Conservation (phyloP, 495 filamentous ascomycete species). For the Chaetomium tenue region DNA sequence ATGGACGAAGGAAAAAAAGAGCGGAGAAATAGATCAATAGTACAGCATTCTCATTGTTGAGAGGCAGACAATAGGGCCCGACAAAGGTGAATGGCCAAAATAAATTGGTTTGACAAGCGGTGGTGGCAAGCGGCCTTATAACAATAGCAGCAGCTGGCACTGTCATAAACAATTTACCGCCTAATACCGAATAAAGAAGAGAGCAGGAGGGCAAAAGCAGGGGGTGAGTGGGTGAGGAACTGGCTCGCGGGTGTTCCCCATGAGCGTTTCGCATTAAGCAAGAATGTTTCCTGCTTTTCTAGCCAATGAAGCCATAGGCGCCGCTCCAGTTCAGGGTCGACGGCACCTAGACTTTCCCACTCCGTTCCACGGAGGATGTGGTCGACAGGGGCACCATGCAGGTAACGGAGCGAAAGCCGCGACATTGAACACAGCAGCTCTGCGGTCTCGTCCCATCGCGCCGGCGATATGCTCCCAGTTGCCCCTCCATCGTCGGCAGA, state of each 20-base stretch:
- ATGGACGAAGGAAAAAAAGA: conserved; percentile 18
- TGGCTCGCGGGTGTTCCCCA: conserved; percentile 24
- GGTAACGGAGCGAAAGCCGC: conserved; percentile 13
- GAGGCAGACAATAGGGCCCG: conserved; percentile 20
- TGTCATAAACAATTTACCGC: conserved; percentile 2
- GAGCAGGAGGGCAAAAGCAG: conserved; percentile 16
- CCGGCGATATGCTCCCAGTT: conserved; percentile 1
- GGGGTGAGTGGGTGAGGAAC: conserved; percentile 25
- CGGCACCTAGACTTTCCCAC: conserved; percentile 5
- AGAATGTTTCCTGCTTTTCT: conserved; percentile 29
- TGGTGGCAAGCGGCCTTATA: conserved; percentile 21
- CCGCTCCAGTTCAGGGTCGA: conserved; percentile 25
- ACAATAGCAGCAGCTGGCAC: conserved; percentile 18
- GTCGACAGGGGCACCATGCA: conserved; percentile 16
- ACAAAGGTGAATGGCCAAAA: conserved; percentile 18
- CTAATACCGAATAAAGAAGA: conserved; percentile 11
- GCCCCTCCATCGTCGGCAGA: conserved; percentile 2
- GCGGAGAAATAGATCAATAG: conserved; percentile 25
- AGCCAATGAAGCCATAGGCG: conserved; percentile 41
- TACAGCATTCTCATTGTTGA: conserved; percentile 21
- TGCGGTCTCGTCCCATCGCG: background rate
- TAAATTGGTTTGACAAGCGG: background rate
- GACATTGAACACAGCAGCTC: background rate
- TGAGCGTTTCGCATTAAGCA: conserved; percentile 37
- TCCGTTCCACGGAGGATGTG: conserved; percentile 26